phyloP scores from a whole-genome alignment of 2,329 filamentous ascomycete genomes.

The Neonectria ditissima region DNA sequence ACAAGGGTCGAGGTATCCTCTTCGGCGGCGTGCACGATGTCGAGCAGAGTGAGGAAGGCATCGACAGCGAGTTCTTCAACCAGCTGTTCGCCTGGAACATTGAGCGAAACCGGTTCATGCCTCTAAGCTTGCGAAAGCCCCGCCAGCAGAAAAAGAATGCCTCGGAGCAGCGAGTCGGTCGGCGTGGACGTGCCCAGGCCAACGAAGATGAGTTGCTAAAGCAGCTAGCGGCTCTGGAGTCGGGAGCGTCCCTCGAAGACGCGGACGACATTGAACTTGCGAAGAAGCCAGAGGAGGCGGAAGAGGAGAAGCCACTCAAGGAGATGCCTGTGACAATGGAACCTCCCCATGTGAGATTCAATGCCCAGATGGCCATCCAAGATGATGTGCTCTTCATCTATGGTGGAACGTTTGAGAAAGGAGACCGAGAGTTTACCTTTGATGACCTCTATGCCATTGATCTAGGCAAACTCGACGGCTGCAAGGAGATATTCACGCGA shows the following conservation, averaged over 20 bases:
- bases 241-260: slow-evolving; percentile 73
- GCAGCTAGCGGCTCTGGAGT: slow-evolving; percentile 87
- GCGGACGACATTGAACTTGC: slow-evolving; percentile 62
- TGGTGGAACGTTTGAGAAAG: slow-evolving; percentile 94
- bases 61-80: slow-evolving; percentile 98
- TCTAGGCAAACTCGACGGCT: slow-evolving; percentile 93
- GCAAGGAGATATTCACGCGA: slow-evolving; percentile 88
- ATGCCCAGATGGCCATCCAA: slow-evolving; percentile 89
- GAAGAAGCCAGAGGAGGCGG: slow-evolving; percentile 64
- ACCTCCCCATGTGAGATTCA: slow-evolving; percentile 91
- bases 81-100: slow-evolving; percentile 92
- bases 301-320: slow-evolving; percentile 68
- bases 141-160: slow-evolving; percentile 72
- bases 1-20: slow-evolving; percentile 91
- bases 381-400: slow-evolving; percentile 95
- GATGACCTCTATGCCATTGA: slow-evolving; percentile 95
- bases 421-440: slow-evolving; percentile 94
- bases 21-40: slow-evolving; percentile 97
- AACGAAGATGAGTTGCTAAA: slow-evolving; percentile 91
- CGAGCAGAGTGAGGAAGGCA: slow-evolving; percentile 90
- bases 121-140: slow-evolving; percentile 79
- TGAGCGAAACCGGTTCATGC: slow-evolving; percentile 95
- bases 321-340: slow-evolving; percentile 79
- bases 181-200: slow-evolving; percentile 82
- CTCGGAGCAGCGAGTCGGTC: slow-evolving; percentile 64